A percentile compares a stretch with the other conserved stretches of the same genome.
phyloP scores from a whole-genome alignment of 2,329 filamentous ascomycete species.

The Plenodomus biglobosus region DNA sequence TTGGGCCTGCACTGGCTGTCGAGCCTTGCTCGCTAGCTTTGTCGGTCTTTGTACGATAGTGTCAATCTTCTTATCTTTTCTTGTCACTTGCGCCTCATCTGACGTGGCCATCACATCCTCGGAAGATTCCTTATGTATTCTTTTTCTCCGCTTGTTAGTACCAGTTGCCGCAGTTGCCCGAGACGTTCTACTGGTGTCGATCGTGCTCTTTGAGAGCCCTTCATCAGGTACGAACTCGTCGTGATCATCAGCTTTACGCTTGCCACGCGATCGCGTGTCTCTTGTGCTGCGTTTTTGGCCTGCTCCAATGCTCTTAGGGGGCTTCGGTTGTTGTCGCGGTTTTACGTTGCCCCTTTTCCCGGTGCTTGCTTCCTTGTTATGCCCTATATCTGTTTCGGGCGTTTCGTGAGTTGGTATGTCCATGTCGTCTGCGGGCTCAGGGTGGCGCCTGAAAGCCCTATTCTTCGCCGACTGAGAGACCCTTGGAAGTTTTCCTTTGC shows the following conservation, averaged over 20 bases:
- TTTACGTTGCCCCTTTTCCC: neutral
- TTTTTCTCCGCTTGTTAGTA: neutral
- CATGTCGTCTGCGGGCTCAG: slow-evolving; percentile 4
- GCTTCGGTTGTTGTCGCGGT: neutral
- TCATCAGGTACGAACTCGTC: slow-evolving; percentile 11
- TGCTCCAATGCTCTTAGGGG: neutral
- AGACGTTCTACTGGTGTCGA: slow-evolving; percentile 13
- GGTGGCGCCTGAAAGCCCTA: slow-evolving; percentile 7
- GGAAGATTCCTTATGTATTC: neutral
- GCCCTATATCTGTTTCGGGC: neutral
- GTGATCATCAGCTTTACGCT: slow-evolving; percentile 12
- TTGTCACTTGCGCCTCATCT: neutral
- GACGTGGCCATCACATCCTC: neutral
- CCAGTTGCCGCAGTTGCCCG: neutral
- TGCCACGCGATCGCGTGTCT: slow-evolving; percentile 1
- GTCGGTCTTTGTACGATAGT: neutral
- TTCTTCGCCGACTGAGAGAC: slow-evolving; percentile 17
- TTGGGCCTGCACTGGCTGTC: neutral
- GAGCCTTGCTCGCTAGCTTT: neutral
- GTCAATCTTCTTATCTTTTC: slow-evolving; percentile 1
- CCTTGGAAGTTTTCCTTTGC: slow-evolving; percentile 19
- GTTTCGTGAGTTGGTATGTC: slow-evolving; percentile 4
- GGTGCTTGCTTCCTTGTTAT: neutral
- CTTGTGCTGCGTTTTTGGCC: neutral
- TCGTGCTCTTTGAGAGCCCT: slow-evolving; percentile 3